Evolutionary conservation across 768 basidiomycete genomes (phyloP), one percentile per base, ranked within the genome.

Genomic region (Calvatia gigantea): DNA sequence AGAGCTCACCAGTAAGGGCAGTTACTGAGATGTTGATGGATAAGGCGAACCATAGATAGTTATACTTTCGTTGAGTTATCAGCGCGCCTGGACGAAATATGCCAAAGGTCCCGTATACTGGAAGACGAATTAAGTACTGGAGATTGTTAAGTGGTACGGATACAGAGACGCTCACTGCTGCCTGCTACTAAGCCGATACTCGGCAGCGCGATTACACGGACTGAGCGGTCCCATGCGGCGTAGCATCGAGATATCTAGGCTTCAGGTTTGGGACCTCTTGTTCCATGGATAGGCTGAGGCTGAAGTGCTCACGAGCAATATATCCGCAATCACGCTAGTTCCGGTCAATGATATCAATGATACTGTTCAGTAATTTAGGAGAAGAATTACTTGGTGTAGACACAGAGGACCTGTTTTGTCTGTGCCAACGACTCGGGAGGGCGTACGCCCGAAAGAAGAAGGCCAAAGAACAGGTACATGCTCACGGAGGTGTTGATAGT

Each of bases 301-400:
- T 17, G 3, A n/a, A 9, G 14, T n/a, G 39, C 50, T 31, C 28
- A 60, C 59, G 11, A 61, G 44, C 6, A 61, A 45, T 2, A 54
- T 37, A 41, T 61, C 57, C 23, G 60, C 60, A 19, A 61, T 42
- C 11, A 56, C 29, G 32, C 60, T 58, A 11, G 15, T 21, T 32
- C 38, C 17, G 44, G n/a, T n/a, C n/a, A n/a, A n/a, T n/a, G n/a
- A n/a, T n/a, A n/a, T 41, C 21, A 38, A 37, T 31, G 23, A 19
- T 19, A 8, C 27, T 12, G n/a, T 29, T 33, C 12, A 17, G 32
- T n/a, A 37, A 9, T 11, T 6, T 46, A n/a, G n/a, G n/a, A 42
- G 35, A 11, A 14, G 4, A 61, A n/a, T 54, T 53, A 76, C 73
- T 70, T 74, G 51, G 73, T 76, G n/a, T 70, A 68, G 6, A 73